Evolutionary conservation across 805 yeast species (phyloP), one percentile per base, ranked within the genome.

Genomic region (Torulaspora maleeae): DNA sequence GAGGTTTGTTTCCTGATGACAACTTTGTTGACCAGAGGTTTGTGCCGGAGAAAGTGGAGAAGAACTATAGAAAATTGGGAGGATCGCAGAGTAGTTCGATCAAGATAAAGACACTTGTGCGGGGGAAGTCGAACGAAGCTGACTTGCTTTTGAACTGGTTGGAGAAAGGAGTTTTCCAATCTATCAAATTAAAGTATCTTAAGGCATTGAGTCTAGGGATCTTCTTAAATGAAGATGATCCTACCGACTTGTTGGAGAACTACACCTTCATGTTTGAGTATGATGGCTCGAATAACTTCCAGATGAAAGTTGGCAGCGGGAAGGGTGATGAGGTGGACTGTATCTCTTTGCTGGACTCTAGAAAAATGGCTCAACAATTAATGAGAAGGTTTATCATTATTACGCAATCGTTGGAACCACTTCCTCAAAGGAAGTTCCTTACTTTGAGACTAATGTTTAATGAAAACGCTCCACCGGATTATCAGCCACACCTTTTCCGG

Each of bases 1-100:
- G 85, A 47, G 80, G 81, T 1, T 61, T 80, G 16, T 80, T 80
- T 48, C 76, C 77, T 6, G 83, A 80, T 49, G 75, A 71, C 10
- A 70, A 68, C 53, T 80, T 76, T 56, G 66, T 66, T 22, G 82
- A 79, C 51, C 74, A 71, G 45, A 57, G 67, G 29, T 75, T 74
- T 56, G 68, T 69, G 3, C 73, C 74, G 1, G 64, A 60, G 16
- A 66, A 66, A 37, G 60, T 60, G 27, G 64, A 60, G 22, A 51
- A 51, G 19, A 55, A 53, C 36, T 63, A 63, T 32, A 56, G 56
- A 36, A 64, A 64, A 35, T 44, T 51, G 33, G 42, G 37, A 25
- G 49, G 48, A 4, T 36, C 51, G 4, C 56, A 52, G 28, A 45
- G 54, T 1, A 68, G 63, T 30, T 64, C 73, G 2, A 66, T 80